phyloP scores from a whole-genome alignment of 225 moss, liverwort and hornwort genomes.

The Takakia lepidozioides region DNA sequence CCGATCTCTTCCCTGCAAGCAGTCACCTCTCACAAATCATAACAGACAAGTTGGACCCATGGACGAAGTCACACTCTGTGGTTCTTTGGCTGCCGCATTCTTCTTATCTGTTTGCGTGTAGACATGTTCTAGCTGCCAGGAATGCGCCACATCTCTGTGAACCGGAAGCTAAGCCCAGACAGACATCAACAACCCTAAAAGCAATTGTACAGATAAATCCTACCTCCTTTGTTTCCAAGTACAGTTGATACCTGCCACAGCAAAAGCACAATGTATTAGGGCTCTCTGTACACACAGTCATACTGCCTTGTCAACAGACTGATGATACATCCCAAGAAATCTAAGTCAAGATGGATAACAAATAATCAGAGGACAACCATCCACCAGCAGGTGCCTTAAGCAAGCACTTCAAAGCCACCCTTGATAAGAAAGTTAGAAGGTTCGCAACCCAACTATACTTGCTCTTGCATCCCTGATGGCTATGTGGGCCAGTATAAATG shows the following conservation, averaged over 20 bases:
- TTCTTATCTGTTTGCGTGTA: too few species aligned
- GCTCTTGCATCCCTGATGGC: too few species aligned
- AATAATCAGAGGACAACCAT: neutral
- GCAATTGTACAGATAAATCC: neutral
- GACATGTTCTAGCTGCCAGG: neutral
- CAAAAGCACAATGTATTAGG: too few species aligned
- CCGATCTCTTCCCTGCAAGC: slow-evolving; percentile 48
- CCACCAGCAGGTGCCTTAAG: neutral
- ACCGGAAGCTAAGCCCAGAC: neutral
- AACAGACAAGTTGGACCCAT: neutral
- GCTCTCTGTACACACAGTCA: too few species aligned
- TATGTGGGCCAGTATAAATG: too few species aligned
- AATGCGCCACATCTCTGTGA: neutral
- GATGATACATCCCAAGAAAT: too few species aligned
- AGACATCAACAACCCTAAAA: neutral
- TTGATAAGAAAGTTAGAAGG: too few species aligned
- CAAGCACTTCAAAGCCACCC: neutral
- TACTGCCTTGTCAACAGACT: too few species aligned
- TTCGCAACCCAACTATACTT: too few species aligned
- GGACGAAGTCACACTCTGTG: neutral
- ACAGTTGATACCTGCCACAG: slow-evolving; percentile 33
- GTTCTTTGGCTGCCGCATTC: too few species aligned
- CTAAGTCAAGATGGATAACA: too few species aligned
- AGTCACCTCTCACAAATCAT: neutral
- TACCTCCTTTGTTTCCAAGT: slow-evolving; percentile 42